phyloP scores from a whole-genome alignment of 495 filamentous ascomycete species.

The Physcia stellaris region DNA sequence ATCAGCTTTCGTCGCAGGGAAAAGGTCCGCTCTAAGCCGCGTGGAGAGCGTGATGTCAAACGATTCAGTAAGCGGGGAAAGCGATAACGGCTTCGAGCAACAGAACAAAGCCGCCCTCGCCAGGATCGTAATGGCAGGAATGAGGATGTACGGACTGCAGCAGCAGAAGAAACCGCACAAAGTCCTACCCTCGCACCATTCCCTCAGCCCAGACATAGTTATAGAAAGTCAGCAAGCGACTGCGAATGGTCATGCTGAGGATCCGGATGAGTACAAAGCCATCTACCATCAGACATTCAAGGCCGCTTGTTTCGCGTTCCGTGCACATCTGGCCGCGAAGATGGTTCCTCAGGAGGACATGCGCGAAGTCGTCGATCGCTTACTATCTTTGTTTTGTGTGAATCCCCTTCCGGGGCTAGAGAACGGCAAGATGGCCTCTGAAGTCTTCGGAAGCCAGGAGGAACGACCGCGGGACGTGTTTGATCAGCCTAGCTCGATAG shows the following conservation, averaged over 20 bases:
- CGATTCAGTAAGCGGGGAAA: constrained; percentile 22
- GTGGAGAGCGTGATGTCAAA: constrained; percentile 9
- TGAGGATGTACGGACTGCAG: constrained; percentile 49
- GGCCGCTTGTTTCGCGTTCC: constrained; percentile 42
- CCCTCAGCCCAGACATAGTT: constrained; percentile 1
- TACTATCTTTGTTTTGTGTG: constrained; percentile 28
- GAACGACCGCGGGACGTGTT: no score
- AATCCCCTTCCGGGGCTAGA: no score
- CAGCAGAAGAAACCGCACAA: constrained; percentile 24
- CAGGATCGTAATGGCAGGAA: constrained; percentile 41
- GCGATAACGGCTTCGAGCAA: constrained; percentile 27
- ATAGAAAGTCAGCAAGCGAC: constrained; percentile 1
- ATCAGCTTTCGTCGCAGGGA: constrained; percentile 1
- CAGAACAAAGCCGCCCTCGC: constrained; percentile 32
- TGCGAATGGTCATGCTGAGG: constrained; percentile 10
- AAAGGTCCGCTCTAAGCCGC: constrained; percentile 12
- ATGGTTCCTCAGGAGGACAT: constrained; percentile 19
- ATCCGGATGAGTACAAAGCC: constrained; percentile 49
- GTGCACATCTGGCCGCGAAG: constrained; percentile 26
- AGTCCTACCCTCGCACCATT: constrained; percentile 2
- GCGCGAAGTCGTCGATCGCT: constrained; percentile 27
- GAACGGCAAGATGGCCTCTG: no score
- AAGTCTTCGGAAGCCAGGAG: no score
- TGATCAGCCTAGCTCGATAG: no score
- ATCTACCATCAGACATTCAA: constrained; percentile 55